Percentiles rank a stretch among this genome's conserved stretches.
These are phyloP conservation scores for Pythium brachiatum DNA, from an alignment of 352 stramenopile species.

Conservation along the genomic window DNA sequence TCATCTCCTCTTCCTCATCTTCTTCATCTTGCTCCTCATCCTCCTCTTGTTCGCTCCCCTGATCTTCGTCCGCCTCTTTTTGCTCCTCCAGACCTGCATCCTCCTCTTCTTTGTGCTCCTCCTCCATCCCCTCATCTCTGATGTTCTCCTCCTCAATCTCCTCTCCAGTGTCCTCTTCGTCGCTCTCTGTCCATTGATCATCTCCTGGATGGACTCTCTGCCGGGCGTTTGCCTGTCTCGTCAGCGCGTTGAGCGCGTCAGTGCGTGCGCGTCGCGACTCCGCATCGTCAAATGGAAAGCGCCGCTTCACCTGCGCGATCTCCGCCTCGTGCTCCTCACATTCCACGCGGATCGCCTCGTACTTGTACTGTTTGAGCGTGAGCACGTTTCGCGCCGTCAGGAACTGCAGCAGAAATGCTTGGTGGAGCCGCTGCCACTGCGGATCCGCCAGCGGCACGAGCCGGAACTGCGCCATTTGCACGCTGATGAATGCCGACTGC, in stretches of 20 bases:
- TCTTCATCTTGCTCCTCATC: not conserved
- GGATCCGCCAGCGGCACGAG: not conserved
- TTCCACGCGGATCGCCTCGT: not conserved
- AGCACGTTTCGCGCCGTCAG: not conserved
- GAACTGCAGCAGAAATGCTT: not conserved
- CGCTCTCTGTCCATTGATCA: not conserved
- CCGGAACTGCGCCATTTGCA: slow-evolving; percentile 2
- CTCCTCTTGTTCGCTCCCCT: not conserved
- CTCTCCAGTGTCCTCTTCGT: not conserved
- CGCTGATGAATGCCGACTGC: not conserved
- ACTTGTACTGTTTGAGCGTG: not conserved
- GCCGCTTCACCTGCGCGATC: not conserved
- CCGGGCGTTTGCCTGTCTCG: not conserved
- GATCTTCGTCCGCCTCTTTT: no score
- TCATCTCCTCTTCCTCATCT: not conserved
- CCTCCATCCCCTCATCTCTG: no score
- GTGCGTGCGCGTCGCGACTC: not conserved
- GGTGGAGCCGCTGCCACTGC: not conserved
- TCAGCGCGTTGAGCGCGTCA: not conserved
- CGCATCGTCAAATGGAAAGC: not conserved
- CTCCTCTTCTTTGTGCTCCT: no score
- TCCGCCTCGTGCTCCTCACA: not conserved
- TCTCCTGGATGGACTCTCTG: not conserved
- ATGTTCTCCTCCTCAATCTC: not conserved
- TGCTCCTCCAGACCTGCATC: no score